Evolutionary conservation across 2,329 filamentous ascomycete genomes (phyloP).

Genomic region (Ophiostoma pallidulum): DNA sequence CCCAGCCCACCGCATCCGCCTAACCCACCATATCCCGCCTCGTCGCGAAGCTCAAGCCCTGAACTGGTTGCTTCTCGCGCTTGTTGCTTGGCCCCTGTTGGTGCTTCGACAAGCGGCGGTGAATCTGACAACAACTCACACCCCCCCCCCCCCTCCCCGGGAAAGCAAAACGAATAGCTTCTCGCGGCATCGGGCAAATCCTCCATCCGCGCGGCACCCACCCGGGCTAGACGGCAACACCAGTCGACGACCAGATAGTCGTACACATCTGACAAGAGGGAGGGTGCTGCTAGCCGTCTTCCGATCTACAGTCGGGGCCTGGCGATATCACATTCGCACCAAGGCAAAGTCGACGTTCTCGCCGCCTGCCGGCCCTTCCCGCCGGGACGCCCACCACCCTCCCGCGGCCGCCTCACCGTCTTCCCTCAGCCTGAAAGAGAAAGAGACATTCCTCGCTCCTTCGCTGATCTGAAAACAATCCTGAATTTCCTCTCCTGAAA

Average conservation of each 20-base stretch:
- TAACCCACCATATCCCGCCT: not conserved
- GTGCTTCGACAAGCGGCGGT: not conserved
- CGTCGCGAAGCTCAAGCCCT: conserved; percentile 1
- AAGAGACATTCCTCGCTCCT: not conserved
- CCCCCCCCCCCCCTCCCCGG: too few relatives aligned
- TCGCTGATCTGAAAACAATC: not conserved
- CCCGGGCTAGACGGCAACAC: too few relatives aligned
- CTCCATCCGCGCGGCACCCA: too few relatives aligned
- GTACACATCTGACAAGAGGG: too few relatives aligned
- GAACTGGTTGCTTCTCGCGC: conserved; percentile 8
- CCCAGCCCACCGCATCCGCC: not conserved
- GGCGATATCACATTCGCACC: not conserved
- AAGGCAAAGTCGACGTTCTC: not conserved
- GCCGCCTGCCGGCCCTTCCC: conserved; percentile 1
- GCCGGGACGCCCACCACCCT: not conserved
- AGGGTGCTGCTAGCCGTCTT: too few relatives aligned
- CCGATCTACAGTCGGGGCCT: too few relatives aligned
- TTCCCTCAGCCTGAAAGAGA: not conserved
- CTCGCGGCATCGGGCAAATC: too few relatives aligned
- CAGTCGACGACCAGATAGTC: too few relatives aligned
- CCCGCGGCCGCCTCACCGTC: not conserved
- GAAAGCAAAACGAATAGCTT: too few relatives aligned
- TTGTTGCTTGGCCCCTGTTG: conserved; percentile 8
- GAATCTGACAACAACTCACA: not conserved
- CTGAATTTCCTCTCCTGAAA: not conserved